phyloP scores from a whole-genome alignment of 2,329 filamentous ascomycete species.

The Trichoderma endophyticum region DNA sequence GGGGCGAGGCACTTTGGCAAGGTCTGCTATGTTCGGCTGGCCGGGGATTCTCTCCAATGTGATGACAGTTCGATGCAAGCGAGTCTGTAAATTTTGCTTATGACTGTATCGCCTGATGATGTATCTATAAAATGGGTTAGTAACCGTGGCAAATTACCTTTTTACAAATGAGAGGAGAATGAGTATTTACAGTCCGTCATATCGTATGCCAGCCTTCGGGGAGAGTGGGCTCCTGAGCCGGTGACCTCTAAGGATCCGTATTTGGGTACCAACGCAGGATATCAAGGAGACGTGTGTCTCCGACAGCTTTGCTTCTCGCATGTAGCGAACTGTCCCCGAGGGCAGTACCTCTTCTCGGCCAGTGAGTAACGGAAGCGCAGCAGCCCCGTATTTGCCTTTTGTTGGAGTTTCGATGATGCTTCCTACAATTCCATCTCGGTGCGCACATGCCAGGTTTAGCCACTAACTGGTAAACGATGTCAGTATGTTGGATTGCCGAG shows the following conservation, averaged over 20 bases:
- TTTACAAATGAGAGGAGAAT: not conserved
- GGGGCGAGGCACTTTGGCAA: slow-evolving; percentile 47
- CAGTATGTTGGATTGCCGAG: not conserved
- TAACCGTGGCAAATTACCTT: not conserved
- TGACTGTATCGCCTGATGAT: slow-evolving; percentile 46
- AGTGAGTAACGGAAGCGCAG: slow-evolving; percentile 49
- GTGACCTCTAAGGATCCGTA: slow-evolving; percentile 53
- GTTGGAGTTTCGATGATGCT: slow-evolving; percentile 44
- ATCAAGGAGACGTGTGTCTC: slow-evolving; percentile 51
- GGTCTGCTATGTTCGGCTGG: slow-evolving; percentile 42
- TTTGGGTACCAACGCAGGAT: slow-evolving; percentile 45
- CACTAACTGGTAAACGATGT: slow-evolving; percentile 47
- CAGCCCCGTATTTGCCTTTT: slow-evolving; percentile 44
- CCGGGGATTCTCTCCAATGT: slow-evolving; percentile 43
- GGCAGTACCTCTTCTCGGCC: slow-evolving; percentile 47
- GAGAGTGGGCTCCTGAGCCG: slow-evolving; percentile 49
- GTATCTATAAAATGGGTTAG: slow-evolving; percentile 39
- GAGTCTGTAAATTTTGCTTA: slow-evolving; percentile 38
- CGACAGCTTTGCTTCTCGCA: slow-evolving; percentile 39
- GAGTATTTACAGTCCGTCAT: slow-evolving; percentile 53
- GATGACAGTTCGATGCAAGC: slow-evolving; percentile 44
- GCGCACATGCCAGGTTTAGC: slow-evolving; percentile 54
- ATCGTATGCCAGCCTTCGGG: slow-evolving; percentile 51
- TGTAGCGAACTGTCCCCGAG: slow-evolving; percentile 40
- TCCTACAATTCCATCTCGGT: slow-evolving; percentile 53